phyloP scores from a whole-genome alignment of 2,329 filamentous ascomycete genomes.

The Aureobasidium zeae region DNA sequence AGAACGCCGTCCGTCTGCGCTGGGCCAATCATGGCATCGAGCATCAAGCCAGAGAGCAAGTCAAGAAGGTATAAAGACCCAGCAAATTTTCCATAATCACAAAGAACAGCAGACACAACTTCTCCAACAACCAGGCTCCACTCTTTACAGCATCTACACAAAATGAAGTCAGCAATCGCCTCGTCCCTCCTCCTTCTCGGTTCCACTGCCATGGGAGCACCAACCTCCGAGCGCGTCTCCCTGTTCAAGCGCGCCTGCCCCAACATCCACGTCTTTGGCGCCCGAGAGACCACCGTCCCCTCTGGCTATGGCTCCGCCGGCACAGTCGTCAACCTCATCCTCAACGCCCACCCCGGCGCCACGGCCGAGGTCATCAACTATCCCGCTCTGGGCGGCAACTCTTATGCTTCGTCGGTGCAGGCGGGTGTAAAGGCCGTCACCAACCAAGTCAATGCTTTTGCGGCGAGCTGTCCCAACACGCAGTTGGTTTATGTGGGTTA shows the following conservation, averaged over 20 bases:
- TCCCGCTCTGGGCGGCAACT: slow-evolving; percentile 53
- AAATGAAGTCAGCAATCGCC: slow-evolving; percentile 4
- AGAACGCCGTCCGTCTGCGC: too few species aligned
- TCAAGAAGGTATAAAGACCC: too few species aligned
- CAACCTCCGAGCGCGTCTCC: slow-evolving; percentile 31
- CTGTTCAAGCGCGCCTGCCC: slow-evolving; percentile 33
- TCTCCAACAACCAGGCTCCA: too few species aligned
- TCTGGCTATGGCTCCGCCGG: slow-evolving; percentile 34
- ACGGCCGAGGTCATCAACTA: slow-evolving; percentile 36
- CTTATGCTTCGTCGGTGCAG: slow-evolving; percentile 49
- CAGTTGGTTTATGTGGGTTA: slow-evolving; percentile 55
- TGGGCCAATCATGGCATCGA: too few species aligned
- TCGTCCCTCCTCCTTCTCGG: slow-evolving; percentile 7
- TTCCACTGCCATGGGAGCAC: slow-evolving; percentile 26
- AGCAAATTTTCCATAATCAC: too few species aligned
- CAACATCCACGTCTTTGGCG: slow-evolving; percentile 37
- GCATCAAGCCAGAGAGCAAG: too few species aligned
- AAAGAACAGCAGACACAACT: too few species aligned
- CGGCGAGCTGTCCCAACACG: slow-evolving; percentile 47
- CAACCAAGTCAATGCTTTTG: slow-evolving; percentile 50
- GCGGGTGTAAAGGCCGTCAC: slow-evolving; percentile 52
- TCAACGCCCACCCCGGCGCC: slow-evolving; percentile 32
- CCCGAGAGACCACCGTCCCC: slow-evolving; percentile 35
- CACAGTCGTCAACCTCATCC: slow-evolving; percentile 34
- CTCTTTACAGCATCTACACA: background rate